phyloP scores from a whole-genome alignment of 208 protist genomes.

The Porcisia hertigi region DNA sequence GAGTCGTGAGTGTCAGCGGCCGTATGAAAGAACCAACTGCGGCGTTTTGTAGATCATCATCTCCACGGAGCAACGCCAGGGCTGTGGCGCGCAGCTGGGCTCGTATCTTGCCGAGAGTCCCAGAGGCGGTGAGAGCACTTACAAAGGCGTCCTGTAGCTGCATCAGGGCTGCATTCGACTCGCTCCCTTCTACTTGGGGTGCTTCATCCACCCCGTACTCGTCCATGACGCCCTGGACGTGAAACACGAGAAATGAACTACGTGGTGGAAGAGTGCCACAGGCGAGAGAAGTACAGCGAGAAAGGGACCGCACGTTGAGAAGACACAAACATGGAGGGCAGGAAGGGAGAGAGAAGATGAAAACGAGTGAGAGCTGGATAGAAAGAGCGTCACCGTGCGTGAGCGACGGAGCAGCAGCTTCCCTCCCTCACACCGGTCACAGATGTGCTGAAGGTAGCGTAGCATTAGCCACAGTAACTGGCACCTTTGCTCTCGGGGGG shows the following conservation, averaged over 20 bases:
- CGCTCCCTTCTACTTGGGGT: conserved; percentile 42
- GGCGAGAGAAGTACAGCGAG: no score
- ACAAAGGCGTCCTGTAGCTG: conserved; percentile 79
- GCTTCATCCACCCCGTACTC: conserved; percentile 20
- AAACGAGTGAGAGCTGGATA: background rate
- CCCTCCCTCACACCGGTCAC: background rate
- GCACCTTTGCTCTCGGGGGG: no score
- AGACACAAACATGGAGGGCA: no score
- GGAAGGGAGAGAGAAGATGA: background rate
- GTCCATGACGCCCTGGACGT: conserved; percentile 11
- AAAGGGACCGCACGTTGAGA: no score
- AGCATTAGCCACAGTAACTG: background rate
- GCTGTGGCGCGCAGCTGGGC: conserved; percentile 75
- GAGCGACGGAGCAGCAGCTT: background rate
- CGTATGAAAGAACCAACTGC: conserved; percentile 37
- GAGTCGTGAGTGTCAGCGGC: conserved; percentile 20
- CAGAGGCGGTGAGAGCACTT: conserved; percentile 54
- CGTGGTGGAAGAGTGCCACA: background rate
- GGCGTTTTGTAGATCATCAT: conserved; percentile 46
- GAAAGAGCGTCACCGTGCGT: background rate
- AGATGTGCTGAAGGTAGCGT: background rate
- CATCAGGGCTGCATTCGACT: conserved; percentile 66
- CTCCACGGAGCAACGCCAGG: conserved; percentile 66
- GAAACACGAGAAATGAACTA: background rate
- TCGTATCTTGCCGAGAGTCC: conserved; percentile 68